Evolutionary conservation across 306 rosid genomes (phyloP), one percentile per base, ranked within the genome.

Genomic region (Acacia acuminata): DNA sequence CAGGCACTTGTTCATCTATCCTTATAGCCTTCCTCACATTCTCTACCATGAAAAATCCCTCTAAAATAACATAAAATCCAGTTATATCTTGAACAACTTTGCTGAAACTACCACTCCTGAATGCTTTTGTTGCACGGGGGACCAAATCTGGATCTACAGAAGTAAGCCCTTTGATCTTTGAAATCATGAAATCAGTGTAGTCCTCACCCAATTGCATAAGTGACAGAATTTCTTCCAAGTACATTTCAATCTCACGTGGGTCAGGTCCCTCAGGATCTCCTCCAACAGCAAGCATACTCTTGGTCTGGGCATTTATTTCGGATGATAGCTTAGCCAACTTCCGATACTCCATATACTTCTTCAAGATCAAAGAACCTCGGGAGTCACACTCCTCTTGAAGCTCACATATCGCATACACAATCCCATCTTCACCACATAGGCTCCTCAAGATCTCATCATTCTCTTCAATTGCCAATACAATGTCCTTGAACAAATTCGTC

Each of bases 1-100:
- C 98, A 30, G 92, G 92, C 50, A 88, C 98, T 5, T 88, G 93
- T 84, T 96, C 99, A 76, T 94, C 97, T 24, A 96, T 96, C 87
- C 82, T 81, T 53, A 92, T 91, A 7, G 99, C 99, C 81, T 96
- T 96, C 85, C 98, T 91, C 61, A 91, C 98, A 85, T 92, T 96
- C 87, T 96, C 99, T 77, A 96, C 98, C 98, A 96, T 96, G 88
- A 92, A 96, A 78, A 92, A 96, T 24, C 99, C 99, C 83, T 96
- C 99, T 0, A 96, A 84, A 84, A 93, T 90, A 53, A 96, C 96
- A 5, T 94, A 96, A 83, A 94, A 95, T 64, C 98, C 99, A 0
- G 98, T 95, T 66, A 95, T 66, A 42, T 95, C 98, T 79, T 95
- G 99, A 16, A 87, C 90, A 50, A 89, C 98, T 85, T 93, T 95